Percentiles rank a stretch among this genome's conserved stretches.
Evolutionary conservation across 345 rosid species (phyloP).

Genomic region (Punica granatum): DNA sequence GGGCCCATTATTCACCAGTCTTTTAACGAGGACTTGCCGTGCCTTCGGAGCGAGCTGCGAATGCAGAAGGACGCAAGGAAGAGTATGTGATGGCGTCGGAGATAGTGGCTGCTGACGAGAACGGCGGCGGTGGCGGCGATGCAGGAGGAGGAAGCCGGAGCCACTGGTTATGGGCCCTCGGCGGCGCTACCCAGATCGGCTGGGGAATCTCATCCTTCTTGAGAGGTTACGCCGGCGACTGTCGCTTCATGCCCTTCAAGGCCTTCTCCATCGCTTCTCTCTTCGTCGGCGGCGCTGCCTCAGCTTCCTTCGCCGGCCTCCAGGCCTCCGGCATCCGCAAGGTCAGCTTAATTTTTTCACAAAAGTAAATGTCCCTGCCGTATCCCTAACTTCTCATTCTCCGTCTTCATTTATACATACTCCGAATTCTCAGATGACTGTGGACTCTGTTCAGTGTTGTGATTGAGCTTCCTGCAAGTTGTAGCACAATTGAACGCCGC

Average conservation of each 20-base stretch:
- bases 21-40: not conserved
- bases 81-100: not conserved
- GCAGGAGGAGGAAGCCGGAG: constrained; percentile 4
- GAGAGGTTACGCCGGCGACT: constrained; percentile 50
- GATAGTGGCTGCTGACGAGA: constrained; percentile 10
- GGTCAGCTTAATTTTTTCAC: constrained; percentile 13
- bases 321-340: constrained; percentile 48
- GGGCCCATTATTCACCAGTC: not conserved
- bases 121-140: constrained; percentile 9
- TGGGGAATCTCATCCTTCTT: constrained; percentile 39
- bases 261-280: constrained; percentile 57
- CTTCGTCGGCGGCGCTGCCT: constrained; percentile 48
- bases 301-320: constrained; percentile 34
- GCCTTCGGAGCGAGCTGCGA: not conserved
- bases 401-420: not conserved
- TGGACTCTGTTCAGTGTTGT: too few species aligned
- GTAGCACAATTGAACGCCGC: too few species aligned
- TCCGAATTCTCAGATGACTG: too few species aligned
- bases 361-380: not conserved
- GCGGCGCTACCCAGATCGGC: constrained; percentile 33
- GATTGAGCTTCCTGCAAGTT: too few species aligned
- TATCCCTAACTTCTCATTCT: not conserved
- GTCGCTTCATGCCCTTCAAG: constrained; percentile 47
- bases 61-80: not conserved
- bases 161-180: constrained; percentile 36